These are phyloP conservation scores for Saccharum hybrid DNA, from an alignment of 202 grass and related monocot genomes.

Conservation along the genomic window DNA sequence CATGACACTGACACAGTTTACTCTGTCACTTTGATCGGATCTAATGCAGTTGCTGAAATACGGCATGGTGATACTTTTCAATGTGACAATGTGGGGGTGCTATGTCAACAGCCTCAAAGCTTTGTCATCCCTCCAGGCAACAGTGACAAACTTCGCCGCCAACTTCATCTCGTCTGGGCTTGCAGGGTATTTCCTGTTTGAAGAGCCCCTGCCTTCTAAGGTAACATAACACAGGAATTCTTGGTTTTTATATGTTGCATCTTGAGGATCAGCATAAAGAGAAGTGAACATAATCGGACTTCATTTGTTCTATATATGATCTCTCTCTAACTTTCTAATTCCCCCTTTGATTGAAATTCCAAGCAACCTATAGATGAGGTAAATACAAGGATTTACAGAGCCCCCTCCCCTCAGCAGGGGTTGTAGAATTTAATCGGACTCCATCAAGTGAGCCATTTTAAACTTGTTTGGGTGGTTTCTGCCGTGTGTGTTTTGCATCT, in stretches of 20 bases:
- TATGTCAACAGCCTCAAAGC: conserved; percentile 90
- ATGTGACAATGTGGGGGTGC: conserved; percentile 91
- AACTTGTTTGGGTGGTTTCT: background rate
- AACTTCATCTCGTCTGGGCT: conserved; percentile 94
- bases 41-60: conserved; percentile 73
- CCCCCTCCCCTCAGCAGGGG: too few species aligned
- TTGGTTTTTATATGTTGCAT: conserved; percentile 3
- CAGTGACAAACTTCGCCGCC: conserved; percentile 85
- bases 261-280: background rate
- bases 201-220: conserved; percentile 79
- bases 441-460: background rate
- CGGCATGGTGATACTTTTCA: conserved; percentile 74
- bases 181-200: conserved; percentile 82
- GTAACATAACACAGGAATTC: conserved; percentile 48
- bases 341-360: background rate
- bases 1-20: background rate
- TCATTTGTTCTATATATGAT: background rate
- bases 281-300: background rate
- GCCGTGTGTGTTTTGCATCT: background rate
- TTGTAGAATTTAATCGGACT: background rate
- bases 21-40: conserved; percentile 7
- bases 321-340: background rate
- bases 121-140: conserved; percentile 84
- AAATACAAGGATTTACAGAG: background rate
- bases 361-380: background rate